These are phyloP conservation scores for Penicillium verrucosum DNA, from an alignment of 2,329 filamentous ascomycete genomes.

Conservation along the genomic window DNA sequence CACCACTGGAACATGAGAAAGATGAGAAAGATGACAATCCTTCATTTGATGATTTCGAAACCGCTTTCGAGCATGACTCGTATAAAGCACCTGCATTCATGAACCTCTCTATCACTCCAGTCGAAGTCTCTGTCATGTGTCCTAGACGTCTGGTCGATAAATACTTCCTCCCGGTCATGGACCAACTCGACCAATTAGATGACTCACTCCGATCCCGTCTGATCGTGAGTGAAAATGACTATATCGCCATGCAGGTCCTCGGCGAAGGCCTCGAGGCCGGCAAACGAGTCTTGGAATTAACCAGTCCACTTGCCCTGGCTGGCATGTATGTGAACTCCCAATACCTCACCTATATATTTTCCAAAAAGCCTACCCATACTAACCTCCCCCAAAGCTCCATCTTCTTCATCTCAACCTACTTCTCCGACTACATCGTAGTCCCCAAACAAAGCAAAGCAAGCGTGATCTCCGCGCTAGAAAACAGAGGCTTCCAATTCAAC, in stretches of 20 bases:
- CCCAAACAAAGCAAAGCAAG: conserved; percentile 69
- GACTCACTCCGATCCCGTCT: conserved; percentile 50
- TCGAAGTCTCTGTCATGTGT: conserved; percentile 91
- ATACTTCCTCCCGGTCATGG: conserved; percentile 71
- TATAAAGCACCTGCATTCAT: conserved; percentile 71
- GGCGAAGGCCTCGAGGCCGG: conserved; percentile 88
- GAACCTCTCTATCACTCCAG: conserved; percentile 87
- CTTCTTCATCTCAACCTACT: conserved; percentile 98
- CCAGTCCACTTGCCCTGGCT: conserved; percentile 82
- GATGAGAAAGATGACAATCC: conserved; percentile 40
- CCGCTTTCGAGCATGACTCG: conserved; percentile 18
- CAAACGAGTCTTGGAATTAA: conserved; percentile 85
- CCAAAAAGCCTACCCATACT: conserved; percentile 2
- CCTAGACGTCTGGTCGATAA: conserved; percentile 69
- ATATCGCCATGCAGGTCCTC: conserved; percentile 84
- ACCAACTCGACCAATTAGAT: conserved; percentile 53
- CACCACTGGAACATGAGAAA: conserved; percentile 33
- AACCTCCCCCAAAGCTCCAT: conserved; percentile 59
- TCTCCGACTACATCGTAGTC: conserved; percentile 93
- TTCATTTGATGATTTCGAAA: conserved; percentile 40
- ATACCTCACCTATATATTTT: background rate
- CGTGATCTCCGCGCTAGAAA: conserved; percentile 73
- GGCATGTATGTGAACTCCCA: conserved; percentile 61
- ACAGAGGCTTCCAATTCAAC: conserved; percentile 80
- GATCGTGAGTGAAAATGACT: conserved; percentile 76